Conservation (phyloP, 352 stramenopile genomes). For the Detonula confervacea region DNA sequence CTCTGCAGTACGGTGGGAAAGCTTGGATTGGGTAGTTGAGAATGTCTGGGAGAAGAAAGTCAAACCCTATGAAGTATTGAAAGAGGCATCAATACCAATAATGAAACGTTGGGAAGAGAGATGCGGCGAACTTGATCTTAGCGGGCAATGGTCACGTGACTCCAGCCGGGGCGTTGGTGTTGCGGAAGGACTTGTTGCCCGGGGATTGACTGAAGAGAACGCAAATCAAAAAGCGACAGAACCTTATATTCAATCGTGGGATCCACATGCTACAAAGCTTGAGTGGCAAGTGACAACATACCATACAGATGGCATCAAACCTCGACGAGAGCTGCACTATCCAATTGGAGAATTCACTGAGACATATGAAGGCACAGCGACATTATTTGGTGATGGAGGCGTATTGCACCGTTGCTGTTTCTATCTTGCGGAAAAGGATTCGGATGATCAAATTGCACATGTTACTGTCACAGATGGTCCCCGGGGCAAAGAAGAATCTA, state of each 20-base stretch:
- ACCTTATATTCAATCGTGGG: conserved; percentile 63
- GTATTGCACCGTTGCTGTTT: conserved; percentile 44
- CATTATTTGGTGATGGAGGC: conserved; percentile 52
- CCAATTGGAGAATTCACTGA: conserved; percentile 60
- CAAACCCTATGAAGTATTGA: conserved; percentile 46
- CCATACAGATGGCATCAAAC: conserved; percentile 22
- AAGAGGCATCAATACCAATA: conserved; percentile 16
- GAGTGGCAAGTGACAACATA: conserved; percentile 61
- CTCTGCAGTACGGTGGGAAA: conserved; percentile 50
- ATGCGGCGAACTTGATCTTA: conserved; percentile 37
- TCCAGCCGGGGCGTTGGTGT: conserved; percentile 26
- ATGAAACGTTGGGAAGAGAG: conserved; percentile 48
- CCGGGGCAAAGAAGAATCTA: conserved; percentile 52
- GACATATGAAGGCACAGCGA: conserved; percentile 43
- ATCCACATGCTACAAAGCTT: conserved; percentile 15
- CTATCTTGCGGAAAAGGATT: conserved; percentile 48
- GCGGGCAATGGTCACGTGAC: conserved; percentile 58
- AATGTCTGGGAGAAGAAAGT: conserved; percentile 60
- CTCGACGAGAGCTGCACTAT: conserved; percentile 49
- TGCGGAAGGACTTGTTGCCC: conserved; percentile 41
- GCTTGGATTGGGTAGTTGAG: conserved; percentile 52
- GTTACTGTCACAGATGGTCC: conserved; percentile 46
- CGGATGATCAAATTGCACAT: conserved; percentile 51
- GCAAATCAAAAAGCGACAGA: conserved; percentile 24
- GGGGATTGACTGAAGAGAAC: conserved; percentile 46